Evolutionary conservation across 2,329 filamentous ascomycete species (phyloP).

Genomic region (Aspergillus chevalieri): DNA sequence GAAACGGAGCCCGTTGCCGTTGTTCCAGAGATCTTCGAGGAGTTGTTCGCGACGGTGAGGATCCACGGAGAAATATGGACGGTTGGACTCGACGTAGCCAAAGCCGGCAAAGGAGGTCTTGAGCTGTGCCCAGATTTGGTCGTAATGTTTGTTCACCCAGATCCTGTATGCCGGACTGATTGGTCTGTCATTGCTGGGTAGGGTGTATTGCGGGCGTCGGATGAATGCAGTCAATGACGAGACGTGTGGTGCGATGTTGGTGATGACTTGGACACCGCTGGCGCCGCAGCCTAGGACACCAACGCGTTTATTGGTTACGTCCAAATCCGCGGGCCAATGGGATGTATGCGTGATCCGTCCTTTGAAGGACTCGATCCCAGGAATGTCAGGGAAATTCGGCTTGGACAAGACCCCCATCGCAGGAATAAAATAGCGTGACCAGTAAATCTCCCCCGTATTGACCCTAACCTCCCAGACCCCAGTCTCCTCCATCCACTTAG

Average conservation of each 20-base stretch:
- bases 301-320: conserved; percentile 43
- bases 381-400: conserved; percentile 49
- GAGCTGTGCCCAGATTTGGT: conserved; percentile 6
- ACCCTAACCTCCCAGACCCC: not conserved
- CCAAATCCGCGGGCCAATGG: conserved; percentile 45
- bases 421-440: conserved; percentile 11
- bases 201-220: conserved; percentile 33
- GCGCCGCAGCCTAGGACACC: conserved; percentile 39
- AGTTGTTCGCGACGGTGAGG: conserved; percentile 5
- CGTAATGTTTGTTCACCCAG: conserved; percentile 6
- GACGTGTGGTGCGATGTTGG: conserved; percentile 22
- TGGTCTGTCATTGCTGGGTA: conserved; percentile 18
- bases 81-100: conserved; percentile 3
- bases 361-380: conserved; percentile 47
- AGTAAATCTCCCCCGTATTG: not conserved
- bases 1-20: conserved; percentile 30
- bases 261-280: conserved; percentile 23
- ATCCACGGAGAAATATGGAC: not conserved
- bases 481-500: conserved; percentile 1
- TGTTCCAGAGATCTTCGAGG: conserved; percentile 18
- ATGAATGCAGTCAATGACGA: conserved; percentile 27
- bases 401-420: conserved; percentile 23
- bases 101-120: not conserved
- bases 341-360: conserved; percentile 50
- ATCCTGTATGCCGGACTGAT: conserved; percentile 16